Conservation (phyloP, 768 basidiomycete species). For the Xerocomus spinulosus region DNA sequence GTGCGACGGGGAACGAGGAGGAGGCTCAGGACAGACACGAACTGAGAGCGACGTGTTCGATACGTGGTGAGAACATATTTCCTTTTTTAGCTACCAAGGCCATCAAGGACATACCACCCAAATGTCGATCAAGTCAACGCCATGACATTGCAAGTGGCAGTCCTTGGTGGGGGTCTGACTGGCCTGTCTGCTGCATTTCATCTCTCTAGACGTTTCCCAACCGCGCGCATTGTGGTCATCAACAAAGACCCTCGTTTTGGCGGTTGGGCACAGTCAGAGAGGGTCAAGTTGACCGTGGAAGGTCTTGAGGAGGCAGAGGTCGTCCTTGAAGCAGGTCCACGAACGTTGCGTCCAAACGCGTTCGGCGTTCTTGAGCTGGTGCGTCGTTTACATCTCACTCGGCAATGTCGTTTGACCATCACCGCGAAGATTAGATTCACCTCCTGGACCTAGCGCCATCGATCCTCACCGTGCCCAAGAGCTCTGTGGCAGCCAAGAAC, state of each 20-base stretch:
- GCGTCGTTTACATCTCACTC: constrained; percentile 14
- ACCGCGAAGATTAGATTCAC: constrained; percentile 55
- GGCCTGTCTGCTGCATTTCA: constrained; percentile 82
- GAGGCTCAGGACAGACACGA: background rate
- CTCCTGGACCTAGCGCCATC: constrained; percentile 58
- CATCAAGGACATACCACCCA: background rate
- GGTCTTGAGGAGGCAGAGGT: constrained; percentile 36
- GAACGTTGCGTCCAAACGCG: constrained; percentile 78
- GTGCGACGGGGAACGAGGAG: background rate
- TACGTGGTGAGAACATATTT: constrained; percentile 16
- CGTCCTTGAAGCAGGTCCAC: constrained; percentile 80
- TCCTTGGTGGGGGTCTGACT: constrained; percentile 78
- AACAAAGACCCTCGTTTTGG: constrained; percentile 65
- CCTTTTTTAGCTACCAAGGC: background rate
- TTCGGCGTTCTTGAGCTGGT: constrained; percentile 77
- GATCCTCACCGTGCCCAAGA: constrained; percentile 62
- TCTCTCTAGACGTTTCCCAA: constrained; percentile 61
- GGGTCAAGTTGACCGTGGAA: constrained; percentile 38
- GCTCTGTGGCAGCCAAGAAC: constrained; percentile 68
- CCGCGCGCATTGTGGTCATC: constrained; percentile 56
- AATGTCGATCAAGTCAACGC: background rate
- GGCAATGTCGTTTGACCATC: constrained; percentile 9
- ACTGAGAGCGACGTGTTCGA: constrained; percentile 20
- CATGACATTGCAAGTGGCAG: constrained; percentile 38
- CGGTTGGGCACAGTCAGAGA: constrained; percentile 79